phyloP scores from a whole-genome alignment of 2,329 filamentous ascomycete genomes.

The Ophiocordyceps camponoti-leonardi region DNA sequence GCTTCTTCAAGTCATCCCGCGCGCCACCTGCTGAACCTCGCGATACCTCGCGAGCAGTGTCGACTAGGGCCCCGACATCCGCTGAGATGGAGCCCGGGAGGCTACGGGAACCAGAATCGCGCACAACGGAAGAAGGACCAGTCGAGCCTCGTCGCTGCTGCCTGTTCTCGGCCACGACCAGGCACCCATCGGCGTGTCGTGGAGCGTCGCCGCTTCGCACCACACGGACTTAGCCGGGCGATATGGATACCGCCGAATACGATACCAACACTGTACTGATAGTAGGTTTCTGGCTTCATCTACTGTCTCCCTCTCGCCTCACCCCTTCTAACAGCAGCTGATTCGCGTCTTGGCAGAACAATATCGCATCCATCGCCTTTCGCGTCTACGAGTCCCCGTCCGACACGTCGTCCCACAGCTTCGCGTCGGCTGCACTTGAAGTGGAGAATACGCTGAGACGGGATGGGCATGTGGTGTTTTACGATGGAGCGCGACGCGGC shows the following conservation, averaged over 20 bases:
- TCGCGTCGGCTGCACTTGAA: slow-evolving; percentile 29
- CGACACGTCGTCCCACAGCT: slow-evolving; percentile 24
- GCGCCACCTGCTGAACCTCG: neutral
- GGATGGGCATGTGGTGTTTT: slow-evolving; percentile 34
- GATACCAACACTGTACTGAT: slow-evolving; percentile 43
- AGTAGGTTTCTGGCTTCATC: slow-evolving; percentile 19
- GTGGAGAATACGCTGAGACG: slow-evolving; percentile 32
- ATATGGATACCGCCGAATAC: slow-evolving; percentile 47
- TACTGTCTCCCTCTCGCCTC: no score
- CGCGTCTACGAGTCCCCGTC: slow-evolving; percentile 34
- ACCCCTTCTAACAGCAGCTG: neutral
- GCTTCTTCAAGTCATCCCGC: slow-evolving; percentile 1
- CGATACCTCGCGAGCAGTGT: slow-evolving; percentile 2
- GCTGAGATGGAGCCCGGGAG: slow-evolving; percentile 22
- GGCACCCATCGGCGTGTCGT: neutral
- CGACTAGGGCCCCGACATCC: slow-evolving; percentile 8
- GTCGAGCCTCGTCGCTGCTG: slow-evolving; percentile 4
- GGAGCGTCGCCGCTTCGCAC: neutral
- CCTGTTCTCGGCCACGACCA: neutral
- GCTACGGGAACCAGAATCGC: neutral
- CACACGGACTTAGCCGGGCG: slow-evolving; percentile 16
- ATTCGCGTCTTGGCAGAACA: slow-evolving; percentile 24
- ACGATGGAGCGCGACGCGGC: slow-evolving; percentile 29
- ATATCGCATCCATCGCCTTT: slow-evolving; percentile 36
- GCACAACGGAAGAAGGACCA: slow-evolving; percentile 5